Base-by-base conservation (phyloP, 169 alveolate species). In the Cryptosporidium sp. region DNA sequence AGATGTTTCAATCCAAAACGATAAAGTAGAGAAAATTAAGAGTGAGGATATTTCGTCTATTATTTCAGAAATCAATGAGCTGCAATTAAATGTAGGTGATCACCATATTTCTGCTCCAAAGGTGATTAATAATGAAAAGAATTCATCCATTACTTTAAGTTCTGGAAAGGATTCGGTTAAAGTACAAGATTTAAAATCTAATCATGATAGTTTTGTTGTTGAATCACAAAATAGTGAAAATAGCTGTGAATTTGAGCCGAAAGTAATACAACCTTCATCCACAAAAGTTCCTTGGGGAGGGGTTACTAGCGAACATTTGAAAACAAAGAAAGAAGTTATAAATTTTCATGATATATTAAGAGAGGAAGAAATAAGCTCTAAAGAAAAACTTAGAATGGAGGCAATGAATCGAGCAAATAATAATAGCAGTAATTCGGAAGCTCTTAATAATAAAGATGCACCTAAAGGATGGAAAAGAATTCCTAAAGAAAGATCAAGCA, bases 381-480 rank as follows among this genome's bases (percentile, higher is more conserved):
- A 52, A 52, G 45, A 71, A 18, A 71, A 8, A 26, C 59, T 71
- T 10, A n/a, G 37, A 52, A 33, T 37, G 23, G 58, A 69, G 3
- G 51, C 41, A 45, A 39, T 14, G 33, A 58, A n/a, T 23, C 21
- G 31, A 45, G 43, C 35, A 43, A 71, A 29, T 45, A 35, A 45
- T 14, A 39, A 23, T 9, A 9, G 21, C 23, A 9, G 29, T 1
- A 23, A 37, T 33, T 41, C 26, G 29, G 55, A 45, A 37, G 55
- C 55, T 48, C 12, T 48, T 0, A 35, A 69, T 10, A 69, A 5
- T 10, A 37, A 45, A 69, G 33, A 37, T 69, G 29, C 31, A 23
- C 61, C 85, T 23, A 71, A 71, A 50, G 68, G 85, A 23, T 71
- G 85, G 85, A 71, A 35, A 48, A 71, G 23, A 52, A 50, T 23